Evolutionary conservation across 345 rosid genomes (phyloP).

Genomic region (Euclidium syriacum): DNA sequence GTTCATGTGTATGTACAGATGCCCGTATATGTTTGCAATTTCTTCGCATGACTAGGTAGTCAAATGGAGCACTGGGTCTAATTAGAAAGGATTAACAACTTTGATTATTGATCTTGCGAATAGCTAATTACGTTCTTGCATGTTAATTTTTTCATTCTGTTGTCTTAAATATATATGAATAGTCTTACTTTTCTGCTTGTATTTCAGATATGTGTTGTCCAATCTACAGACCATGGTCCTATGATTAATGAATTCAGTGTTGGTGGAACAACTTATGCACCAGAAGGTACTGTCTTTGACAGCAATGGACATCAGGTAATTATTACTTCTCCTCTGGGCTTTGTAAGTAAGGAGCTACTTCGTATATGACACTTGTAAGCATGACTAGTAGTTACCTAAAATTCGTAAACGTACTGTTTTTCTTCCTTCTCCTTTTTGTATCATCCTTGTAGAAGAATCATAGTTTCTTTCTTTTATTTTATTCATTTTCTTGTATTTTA

Average conservation of each 20-base stretch:
- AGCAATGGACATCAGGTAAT: slow-evolving; percentile 64
- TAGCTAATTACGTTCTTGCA: background rate
- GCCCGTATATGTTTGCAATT: slow-evolving; percentile 1
- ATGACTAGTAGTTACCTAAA: slow-evolving; percentile 2
- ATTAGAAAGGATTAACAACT: background rate
- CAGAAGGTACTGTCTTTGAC: slow-evolving; percentile 82
- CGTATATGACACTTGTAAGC: background rate
- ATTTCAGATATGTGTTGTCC: slow-evolving; percentile 77
- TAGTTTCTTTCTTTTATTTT: background rate
- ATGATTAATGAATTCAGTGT: slow-evolving; percentile 64
- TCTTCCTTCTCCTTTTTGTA: background rate
- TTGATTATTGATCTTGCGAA: background rate
- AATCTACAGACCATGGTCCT: slow-evolving; percentile 65
- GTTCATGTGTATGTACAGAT: background rate
- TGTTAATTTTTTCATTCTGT: background rate
- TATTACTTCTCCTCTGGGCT: slow-evolving; percentile 8
- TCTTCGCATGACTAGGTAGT: background rate
- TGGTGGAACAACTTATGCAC: slow-evolving; percentile 95
- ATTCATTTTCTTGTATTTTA: background rate
- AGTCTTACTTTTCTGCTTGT: slow-evolving; percentile 15
- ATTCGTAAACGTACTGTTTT: background rate
- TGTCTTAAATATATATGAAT: background rate
- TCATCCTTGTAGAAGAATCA: background rate
- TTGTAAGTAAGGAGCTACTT: slow-evolving; percentile 1
- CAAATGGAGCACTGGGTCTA: background rate